Evolutionary conservation across 106 monocot genomes (phyloP).

Genomic region (Agapanthus africanus): DNA sequence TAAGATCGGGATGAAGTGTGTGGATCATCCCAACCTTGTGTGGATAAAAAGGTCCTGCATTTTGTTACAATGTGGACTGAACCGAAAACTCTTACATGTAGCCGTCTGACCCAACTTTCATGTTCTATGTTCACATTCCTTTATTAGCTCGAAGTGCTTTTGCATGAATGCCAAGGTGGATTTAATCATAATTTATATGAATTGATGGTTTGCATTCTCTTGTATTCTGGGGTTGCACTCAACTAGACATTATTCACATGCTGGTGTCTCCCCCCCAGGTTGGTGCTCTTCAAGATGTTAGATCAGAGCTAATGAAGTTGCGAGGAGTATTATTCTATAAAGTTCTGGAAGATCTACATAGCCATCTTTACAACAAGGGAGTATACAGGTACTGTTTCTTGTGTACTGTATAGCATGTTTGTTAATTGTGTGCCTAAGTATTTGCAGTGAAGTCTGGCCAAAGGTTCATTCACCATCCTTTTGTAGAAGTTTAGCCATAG

Average conservation of each 20-base stretch:
- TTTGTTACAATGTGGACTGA: too few relatives aligned
- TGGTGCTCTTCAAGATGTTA: constrained; percentile 98
- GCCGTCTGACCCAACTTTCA: too few relatives aligned
- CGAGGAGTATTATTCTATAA: constrained; percentile 87
- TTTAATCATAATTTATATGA: not conserved
- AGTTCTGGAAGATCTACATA: constrained; percentile 85
- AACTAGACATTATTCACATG: constrained; percentile 1
- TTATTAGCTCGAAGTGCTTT: not conserved
- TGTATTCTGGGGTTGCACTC: not conserved
- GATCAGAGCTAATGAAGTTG: constrained; percentile 85
- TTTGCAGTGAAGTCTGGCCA: not conserved
- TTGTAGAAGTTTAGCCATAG: constrained; percentile 3
- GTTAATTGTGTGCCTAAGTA: not conserved
- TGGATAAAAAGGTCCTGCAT: too few relatives aligned
- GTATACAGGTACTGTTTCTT: constrained; percentile 59
- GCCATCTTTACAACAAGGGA: constrained; percentile 90
- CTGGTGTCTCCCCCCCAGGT: constrained; percentile 34
- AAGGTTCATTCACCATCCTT: not conserved
- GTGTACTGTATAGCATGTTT: not conserved
- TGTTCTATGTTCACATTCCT: not conserved
- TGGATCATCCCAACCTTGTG: too few relatives aligned
- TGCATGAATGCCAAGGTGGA: not conserved
- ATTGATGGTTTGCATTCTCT: constrained; percentile 5
- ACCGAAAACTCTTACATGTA: too few relatives aligned
- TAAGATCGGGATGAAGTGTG: too few relatives aligned